phyloP scores from a whole-genome alignment of 495 filamentous ascomycete genomes.

The Immersiella caudata region DNA sequence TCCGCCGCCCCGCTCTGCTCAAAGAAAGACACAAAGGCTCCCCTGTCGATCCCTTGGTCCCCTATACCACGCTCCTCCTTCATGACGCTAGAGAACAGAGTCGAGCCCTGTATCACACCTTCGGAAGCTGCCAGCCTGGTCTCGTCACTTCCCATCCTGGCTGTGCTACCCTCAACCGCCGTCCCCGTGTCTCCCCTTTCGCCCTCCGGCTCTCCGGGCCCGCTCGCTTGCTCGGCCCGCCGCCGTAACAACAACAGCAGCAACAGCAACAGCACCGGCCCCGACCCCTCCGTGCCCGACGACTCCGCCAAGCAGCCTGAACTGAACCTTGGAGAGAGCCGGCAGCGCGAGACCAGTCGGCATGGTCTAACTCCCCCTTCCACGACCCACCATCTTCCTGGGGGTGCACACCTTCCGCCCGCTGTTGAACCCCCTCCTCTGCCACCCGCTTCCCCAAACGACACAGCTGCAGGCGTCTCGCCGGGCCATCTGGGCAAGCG shows the following conservation, averaged over 20 bases:
- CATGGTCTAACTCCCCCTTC: constrained; percentile 28
- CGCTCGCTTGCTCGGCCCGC: constrained; percentile 21
- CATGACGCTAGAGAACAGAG: constrained; percentile 29
- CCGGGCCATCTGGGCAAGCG: neutral
- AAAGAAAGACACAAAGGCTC: neutral
- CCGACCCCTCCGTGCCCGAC: constrained; percentile 3
- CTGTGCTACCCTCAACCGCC: constrained; percentile 16
- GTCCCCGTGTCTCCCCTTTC: constrained; percentile 16
- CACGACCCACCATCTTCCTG: constrained; percentile 15
- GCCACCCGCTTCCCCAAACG: neutral
- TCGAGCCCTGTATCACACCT: constrained; percentile 15
- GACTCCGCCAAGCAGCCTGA: constrained; percentile 10
- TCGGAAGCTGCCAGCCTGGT: constrained; percentile 15
- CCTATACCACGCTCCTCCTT: constrained; percentile 7
- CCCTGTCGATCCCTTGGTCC: constrained; percentile 14
- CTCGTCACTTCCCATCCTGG: constrained; percentile 14
- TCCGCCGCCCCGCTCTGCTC: neutral
- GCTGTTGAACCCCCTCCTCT: neutral
- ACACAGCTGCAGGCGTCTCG: neutral
- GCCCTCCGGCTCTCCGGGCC: constrained; percentile 20
- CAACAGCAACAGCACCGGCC: neutral
- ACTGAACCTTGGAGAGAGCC: constrained; percentile 10
- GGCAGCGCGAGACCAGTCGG: constrained; percentile 24
- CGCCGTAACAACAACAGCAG: neutral
- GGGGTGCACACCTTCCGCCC: constrained; percentile 5